phyloP scores from a whole-genome alignment of 345 rosid genomes.

The Pistacia atlantica region DNA sequence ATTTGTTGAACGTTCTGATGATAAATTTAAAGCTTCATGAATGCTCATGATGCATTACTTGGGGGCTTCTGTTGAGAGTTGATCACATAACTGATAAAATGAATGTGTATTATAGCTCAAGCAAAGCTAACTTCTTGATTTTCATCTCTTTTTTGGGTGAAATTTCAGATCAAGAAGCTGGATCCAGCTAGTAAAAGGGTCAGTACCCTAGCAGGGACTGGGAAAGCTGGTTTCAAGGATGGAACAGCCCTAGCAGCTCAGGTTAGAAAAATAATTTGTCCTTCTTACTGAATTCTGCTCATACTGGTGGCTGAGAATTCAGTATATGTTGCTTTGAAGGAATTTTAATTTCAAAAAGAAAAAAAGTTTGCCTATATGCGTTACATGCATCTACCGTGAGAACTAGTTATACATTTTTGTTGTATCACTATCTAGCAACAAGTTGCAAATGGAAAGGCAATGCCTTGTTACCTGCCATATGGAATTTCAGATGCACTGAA shows the following conservation, averaged over 20 bases:
- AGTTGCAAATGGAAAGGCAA: no score
- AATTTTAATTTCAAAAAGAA: no score
- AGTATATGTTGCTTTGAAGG: background rate
- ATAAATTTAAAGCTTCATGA: background rate
- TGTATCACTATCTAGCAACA: no score
- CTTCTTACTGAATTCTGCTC: background rate
- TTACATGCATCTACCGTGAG: no score
- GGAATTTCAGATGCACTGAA: no score
- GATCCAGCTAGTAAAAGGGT: conserved; percentile 76
- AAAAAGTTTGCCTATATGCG: no score
- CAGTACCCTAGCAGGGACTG: conserved; percentile 83
- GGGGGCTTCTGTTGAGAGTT: background rate
- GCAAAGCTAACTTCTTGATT: background rate
- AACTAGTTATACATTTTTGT: no score
- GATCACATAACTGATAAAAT: background rate
- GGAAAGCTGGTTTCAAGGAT: conserved; percentile 93
- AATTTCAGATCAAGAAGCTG: conserved; percentile 77
- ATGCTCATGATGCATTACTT: background rate
- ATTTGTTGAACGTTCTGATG: background rate
- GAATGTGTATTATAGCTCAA: background rate
- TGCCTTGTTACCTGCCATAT: no score
- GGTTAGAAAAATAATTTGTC: conserved; percentile 41
- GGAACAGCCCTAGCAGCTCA: conserved; percentile 71
- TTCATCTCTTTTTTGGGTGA: conserved; percentile 6
- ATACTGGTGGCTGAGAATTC: no score